Evolutionary conservation across 2,329 filamentous ascomycete genomes (phyloP).

Genomic region (Coleophoma crateriformis): DNA sequence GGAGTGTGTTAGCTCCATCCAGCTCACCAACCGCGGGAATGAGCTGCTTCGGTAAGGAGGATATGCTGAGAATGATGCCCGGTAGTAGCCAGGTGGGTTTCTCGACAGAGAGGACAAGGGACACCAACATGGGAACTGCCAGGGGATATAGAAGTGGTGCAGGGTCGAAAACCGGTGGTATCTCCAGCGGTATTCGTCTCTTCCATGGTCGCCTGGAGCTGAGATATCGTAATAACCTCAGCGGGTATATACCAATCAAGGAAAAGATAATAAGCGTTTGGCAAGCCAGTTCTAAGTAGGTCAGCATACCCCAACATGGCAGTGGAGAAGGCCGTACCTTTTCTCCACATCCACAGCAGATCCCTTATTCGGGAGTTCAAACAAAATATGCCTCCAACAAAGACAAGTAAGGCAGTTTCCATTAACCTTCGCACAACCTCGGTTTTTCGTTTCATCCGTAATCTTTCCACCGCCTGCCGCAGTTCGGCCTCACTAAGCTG

Average conservation of each 20-base stretch:
- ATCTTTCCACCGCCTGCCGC: conserved; percentile 25
- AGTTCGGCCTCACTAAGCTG: conserved; percentile 9
- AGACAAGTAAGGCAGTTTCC: conserved; percentile 46
- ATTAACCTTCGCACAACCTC: conserved; percentile 46
- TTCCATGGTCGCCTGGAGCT: conserved; percentile 16
- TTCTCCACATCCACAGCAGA: conserved; percentile 39
- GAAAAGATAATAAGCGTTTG: conserved; percentile 25
- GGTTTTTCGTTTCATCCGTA: conserved; percentile 36
- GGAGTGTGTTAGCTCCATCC: conserved; percentile 58
- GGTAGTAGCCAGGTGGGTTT: conserved; percentile 61
- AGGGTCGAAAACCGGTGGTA: conserved; percentile 81
- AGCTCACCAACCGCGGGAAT: conserved; percentile 56
- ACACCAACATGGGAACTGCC: conserved; percentile 68
- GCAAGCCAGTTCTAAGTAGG: conserved; percentile 20
- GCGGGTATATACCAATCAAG: conserved; percentile 50
- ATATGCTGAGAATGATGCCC: conserved; percentile 76
- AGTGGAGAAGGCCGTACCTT: conserved; percentile 33
- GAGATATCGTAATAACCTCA: conserved; percentile 47
- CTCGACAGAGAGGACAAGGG: conserved; percentile 64
- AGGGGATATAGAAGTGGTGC: conserved; percentile 87
- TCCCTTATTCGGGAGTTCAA: conserved; percentile 37
- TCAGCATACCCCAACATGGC: conserved; percentile 11
- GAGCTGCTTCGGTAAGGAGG: conserved; percentile 67
- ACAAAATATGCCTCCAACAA: conserved; percentile 41
- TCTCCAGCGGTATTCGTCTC: conserved; percentile 28